A percentile compares a stretch with the other conserved stretches of the same genome.
Evolutionary conservation across 768 basidiomycete genomes (phyloP).

Genomic region (Hypsizygus marmoreus): DNA sequence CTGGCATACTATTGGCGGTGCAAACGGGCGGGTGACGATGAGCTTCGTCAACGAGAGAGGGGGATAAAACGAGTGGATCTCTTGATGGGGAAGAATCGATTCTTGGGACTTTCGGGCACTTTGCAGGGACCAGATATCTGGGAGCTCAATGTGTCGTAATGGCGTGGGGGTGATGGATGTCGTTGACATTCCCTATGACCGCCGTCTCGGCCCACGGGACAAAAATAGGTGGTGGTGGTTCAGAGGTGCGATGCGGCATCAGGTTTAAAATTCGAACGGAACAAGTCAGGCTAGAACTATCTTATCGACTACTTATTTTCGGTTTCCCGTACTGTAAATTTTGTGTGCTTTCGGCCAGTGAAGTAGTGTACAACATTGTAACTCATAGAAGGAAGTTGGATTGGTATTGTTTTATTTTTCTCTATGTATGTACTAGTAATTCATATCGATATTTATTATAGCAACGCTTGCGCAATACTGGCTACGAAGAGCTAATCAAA

Average conservation of each 20-base stretch:
- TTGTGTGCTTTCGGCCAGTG: not conserved
- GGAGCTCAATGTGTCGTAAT: conserved; percentile 41
- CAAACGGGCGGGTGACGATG: conserved; percentile 26
- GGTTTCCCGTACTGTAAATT: not conserved
- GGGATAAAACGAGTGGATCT: conserved; percentile 61
- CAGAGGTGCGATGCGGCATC: not conserved
- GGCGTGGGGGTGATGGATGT: not conserved
- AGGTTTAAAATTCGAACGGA: not conserved
- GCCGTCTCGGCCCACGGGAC: too few species aligned
- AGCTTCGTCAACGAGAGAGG: conserved; percentile 40
- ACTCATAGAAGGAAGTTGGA: not conserved
- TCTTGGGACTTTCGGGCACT: conserved; percentile 52
- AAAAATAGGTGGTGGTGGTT: too few species aligned
- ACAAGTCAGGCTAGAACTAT: conserved; percentile 5
- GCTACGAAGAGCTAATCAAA: too few species aligned
- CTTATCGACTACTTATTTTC: conserved; percentile 17
- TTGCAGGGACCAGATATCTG: conserved; percentile 41
- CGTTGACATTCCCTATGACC: not conserved
- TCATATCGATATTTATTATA: too few species aligned
- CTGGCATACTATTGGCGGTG: conserved; percentile 49
- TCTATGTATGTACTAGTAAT: too few species aligned
- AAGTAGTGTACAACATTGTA: not conserved
- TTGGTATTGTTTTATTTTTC: too few species aligned
- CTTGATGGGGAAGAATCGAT: conserved; percentile 44
- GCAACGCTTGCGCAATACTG: too few species aligned